A percentile compares a stretch with the other conserved stretches of the same genome.
Evolutionary conservation across 305 asterid species (phyloP).

Genomic region (Fraxinus ornus): DNA sequence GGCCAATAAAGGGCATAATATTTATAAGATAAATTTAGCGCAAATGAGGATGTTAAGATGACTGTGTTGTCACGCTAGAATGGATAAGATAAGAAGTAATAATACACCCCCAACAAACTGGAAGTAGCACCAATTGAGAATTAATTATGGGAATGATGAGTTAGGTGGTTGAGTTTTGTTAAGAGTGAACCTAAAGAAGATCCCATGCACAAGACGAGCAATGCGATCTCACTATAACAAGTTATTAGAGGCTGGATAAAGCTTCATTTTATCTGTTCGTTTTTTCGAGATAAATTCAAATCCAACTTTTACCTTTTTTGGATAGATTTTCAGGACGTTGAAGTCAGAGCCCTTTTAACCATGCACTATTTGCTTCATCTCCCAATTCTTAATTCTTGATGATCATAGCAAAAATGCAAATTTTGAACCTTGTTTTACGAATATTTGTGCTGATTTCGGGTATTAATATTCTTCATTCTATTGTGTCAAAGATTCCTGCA

Average conservation of each 20-base stretch:
- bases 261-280: background rate
- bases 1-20: background rate
- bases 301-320: background rate
- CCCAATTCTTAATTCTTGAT: background rate
- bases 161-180: background rate
- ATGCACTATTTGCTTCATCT: background rate
- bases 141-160: background rate
- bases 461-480: slow-evolving; percentile 21
- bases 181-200: background rate
- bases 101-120: background rate
- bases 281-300: background rate
- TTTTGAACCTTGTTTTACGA: slow-evolving; percentile 15
- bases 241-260: background rate
- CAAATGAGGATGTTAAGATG: background rate
- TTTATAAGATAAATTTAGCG: background rate
- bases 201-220: background rate
- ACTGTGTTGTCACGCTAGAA: background rate
- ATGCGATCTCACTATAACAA: background rate
- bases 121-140: background rate
- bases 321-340: slow-evolving; percentile 6
- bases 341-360: slow-evolving; percentile 1
- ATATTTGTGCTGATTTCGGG: slow-evolving; percentile 12
- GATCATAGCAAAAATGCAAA: slow-evolving; percentile 18
- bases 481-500: slow-evolving; percentile 45
- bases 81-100: background rate